Conservation (phyloP, 805 yeast genomes). For the Millerozyma miso region DNA sequence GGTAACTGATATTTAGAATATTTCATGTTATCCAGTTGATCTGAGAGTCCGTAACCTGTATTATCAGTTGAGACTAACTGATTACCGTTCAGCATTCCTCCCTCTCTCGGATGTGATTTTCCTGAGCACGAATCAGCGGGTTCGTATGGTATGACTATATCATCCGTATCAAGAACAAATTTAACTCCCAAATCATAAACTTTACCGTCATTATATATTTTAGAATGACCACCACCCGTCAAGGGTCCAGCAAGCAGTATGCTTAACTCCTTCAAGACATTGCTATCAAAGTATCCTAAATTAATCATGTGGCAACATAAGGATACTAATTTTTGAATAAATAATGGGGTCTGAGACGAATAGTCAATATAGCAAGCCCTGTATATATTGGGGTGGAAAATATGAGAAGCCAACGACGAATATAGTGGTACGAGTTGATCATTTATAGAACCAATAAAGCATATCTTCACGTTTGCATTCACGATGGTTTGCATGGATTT, state of each 20-base stretch:
- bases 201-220: conserved; percentile 74
- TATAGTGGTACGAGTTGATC: conserved; percentile 93
- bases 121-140: conserved; percentile 1
- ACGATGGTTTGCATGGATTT: conserved; percentile 64
- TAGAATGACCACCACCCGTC: conserved; percentile 95
- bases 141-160: conserved; percentile 39
- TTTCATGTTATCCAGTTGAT: conserved; percentile 1
- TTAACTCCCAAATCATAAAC: conserved; percentile 80
- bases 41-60: conserved; percentile 13
- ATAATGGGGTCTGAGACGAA: conserved; percentile 70
- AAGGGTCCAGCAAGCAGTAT: conserved; percentile 74
- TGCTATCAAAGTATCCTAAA: conserved; percentile 78
- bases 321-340: conserved; percentile 69
- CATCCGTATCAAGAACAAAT: conserved; percentile 71
- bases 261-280: conserved; percentile 80
- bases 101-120: conserved; percentile 2
- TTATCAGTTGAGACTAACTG: conserved; percentile 14
- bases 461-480: conserved; percentile 66
- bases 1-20: conserved; percentile 19
- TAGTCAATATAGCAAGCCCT: conserved; percentile 89
- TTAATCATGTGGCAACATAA: conserved; percentile 73
- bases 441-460: conserved; percentile 84
- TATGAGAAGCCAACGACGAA: conserved; percentile 78
- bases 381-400: conserved; percentile 84
- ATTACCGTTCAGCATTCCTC: not conserved